A percentile compares a stretch with the other conserved stretches of the same genome.
These are phyloP conservation scores for Cupressus sempervirens DNA, from an alignment of 75 land plant species.

Conservation along the genomic window DNA sequence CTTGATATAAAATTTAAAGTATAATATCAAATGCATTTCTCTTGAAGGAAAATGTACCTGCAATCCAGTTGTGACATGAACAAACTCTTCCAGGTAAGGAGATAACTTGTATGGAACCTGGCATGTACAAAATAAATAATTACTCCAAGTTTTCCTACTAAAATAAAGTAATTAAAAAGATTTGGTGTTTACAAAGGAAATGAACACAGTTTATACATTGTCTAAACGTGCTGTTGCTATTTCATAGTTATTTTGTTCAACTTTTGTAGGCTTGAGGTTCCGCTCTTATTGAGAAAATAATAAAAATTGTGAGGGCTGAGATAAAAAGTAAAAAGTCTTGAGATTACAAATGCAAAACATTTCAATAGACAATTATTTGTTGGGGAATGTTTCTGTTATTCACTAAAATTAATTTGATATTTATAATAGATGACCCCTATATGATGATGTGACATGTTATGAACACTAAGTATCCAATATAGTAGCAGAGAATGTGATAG, in stretches of 20 bases:
- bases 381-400: not conserved
- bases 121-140: conserved; percentile 12
- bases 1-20: not conserved
- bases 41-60: conserved; percentile 47
- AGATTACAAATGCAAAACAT: not conserved
- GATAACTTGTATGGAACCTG: conserved; percentile 76
- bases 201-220: not conserved
- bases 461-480: not conserved
- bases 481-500: not conserved
- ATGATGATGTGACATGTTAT: not conserved
- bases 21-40: not conserved
- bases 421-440: not conserved
- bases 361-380: not conserved
- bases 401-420: not conserved
- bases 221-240: not conserved
- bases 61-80: conserved; percentile 68
- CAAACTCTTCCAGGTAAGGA: conserved; percentile 57
- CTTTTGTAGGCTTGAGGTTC: not conserved
- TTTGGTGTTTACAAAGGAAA: not conserved
- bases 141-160: not conserved
- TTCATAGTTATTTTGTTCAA: not conserved
- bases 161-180: conserved; percentile 2
- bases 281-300: not conserved
- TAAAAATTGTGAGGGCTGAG: not conserved
- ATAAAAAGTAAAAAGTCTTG: not conserved